These are phyloP conservation scores for Graphilbum sp. DNA, from an alignment of 2,329 filamentous ascomycete species.

Conservation along the genomic window DNA sequence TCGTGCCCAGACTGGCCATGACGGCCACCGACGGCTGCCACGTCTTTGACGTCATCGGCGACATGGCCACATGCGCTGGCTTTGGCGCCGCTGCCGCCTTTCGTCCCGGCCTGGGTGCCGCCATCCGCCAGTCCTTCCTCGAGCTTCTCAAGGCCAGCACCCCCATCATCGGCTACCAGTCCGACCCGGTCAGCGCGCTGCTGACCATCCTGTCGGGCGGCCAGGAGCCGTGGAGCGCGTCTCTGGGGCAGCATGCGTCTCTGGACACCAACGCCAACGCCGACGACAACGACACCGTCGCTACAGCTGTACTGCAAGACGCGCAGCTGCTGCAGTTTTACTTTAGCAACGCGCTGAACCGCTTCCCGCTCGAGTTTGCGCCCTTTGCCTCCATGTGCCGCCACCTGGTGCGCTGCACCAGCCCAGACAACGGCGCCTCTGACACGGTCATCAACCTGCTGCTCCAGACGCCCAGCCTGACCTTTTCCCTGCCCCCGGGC, in stretches of 20 bases:
- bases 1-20: slow-evolving; percentile 33
- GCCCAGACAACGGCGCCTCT: slow-evolving; percentile 18
- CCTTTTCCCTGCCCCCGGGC: slow-evolving; percentile 53
- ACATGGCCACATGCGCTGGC: slow-evolving; percentile 32
- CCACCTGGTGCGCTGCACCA: slow-evolving; percentile 32
- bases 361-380: slow-evolving; percentile 73
- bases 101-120: slow-evolving; percentile 39
- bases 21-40: slow-evolving; percentile 30
- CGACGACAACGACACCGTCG: slow-evolving; percentile 21
- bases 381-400: slow-evolving; percentile 57
- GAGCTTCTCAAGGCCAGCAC: slow-evolving; percentile 55
- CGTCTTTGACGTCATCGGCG: slow-evolving; percentile 36
- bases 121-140: slow-evolving; percentile 47
- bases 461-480: slow-evolving; percentile 55
- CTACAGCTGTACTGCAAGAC: slow-evolving; percentile 33
- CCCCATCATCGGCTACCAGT: slow-evolving; percentile 53
- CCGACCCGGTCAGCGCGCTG: slow-evolving; percentile 51
- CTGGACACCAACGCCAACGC: too few relatives aligned
- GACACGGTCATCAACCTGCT: slow-evolving; percentile 45
- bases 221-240: slow-evolving; percentile 35
- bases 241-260: too few relatives aligned
- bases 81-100: slow-evolving; percentile 29
- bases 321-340: slow-evolving; percentile 37
- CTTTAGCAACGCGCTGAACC: slow-evolving; percentile 52
- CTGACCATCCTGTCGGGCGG: slow-evolving; percentile 45